Conservation (phyloP, 257 asterid genomes). For the Cynanchum wilfordii region DNA sequence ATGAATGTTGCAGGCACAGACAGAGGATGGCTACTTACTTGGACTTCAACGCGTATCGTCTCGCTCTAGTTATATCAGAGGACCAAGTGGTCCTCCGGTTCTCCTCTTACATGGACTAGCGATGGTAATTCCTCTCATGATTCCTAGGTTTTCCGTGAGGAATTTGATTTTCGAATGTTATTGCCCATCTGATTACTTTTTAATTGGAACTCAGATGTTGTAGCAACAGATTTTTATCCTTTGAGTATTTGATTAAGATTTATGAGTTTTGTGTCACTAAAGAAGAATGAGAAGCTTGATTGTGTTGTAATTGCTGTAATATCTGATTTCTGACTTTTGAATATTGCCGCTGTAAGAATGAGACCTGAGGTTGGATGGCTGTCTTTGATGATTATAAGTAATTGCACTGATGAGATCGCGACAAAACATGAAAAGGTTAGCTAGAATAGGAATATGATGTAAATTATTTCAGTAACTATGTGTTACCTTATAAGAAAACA, state of each 20-base stretch:
- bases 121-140: conserved; percentile 45
- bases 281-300: background rate
- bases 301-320: background rate
- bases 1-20: conserved; percentile 41
- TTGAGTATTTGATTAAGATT: background rate
- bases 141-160: background rate
- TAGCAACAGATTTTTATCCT: background rate
- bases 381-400: background rate
- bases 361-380: background rate
- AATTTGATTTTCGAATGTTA: background rate
- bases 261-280: background rate
- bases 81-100: conserved; percentile 52
- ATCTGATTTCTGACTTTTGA: background rate
- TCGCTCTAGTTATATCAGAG: conserved; percentile 31
- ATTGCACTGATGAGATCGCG: background rate
- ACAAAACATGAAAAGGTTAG: background rate
- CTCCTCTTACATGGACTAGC: conserved; percentile 88
- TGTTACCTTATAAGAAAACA: background rate
- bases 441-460: background rate
- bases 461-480: background rate
- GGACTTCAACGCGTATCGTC: conserved; percentile 92
- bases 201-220: background rate
- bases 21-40: conserved; percentile 78
- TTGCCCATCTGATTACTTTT: background rate
- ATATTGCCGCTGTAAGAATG: background rate